Evolutionary conservation across 108 stramenopile genomes (phyloP).

Genomic region (Skeletonema tropicum): DNA sequence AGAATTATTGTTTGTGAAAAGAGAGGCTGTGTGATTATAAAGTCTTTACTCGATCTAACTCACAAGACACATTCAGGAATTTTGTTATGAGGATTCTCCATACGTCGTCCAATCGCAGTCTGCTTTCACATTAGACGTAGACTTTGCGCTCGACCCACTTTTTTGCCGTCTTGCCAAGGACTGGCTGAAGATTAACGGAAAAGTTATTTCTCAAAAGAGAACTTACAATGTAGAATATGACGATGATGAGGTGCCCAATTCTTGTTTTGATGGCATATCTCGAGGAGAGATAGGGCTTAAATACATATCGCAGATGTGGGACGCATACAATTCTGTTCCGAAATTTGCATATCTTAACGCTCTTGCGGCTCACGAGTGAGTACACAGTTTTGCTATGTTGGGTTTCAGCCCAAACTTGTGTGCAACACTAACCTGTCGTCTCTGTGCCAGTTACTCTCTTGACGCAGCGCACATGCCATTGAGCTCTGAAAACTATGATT

Average conservation of each 20-base stretch:
- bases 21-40: too few species aligned
- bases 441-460: slow-evolving; percentile 24
- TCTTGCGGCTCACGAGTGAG: slow-evolving; percentile 58
- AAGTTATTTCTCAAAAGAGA: slow-evolving; percentile 7
- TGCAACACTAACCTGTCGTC: too few species aligned
- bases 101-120: slow-evolving; percentile 57
- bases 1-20: too few species aligned
- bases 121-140: slow-evolving; percentile 29
- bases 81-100: slow-evolving; percentile 57
- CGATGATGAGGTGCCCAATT: slow-evolving; percentile 12
- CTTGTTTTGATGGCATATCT: slow-evolving; percentile 46
- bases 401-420: too few species aligned
- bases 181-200: slow-evolving; percentile 15
- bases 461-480: slow-evolving; percentile 39
- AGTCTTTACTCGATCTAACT: too few species aligned
- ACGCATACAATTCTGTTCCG: slow-evolving; percentile 33
- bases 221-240: slow-evolving; percentile 23
- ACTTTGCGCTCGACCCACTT: slow-evolving; percentile 36
- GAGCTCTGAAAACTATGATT: slow-evolving; percentile 52
- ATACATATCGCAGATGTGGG: slow-evolving; percentile 51
- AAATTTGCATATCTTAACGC: slow-evolving; percentile 65
- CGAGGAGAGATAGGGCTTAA: slow-evolving; percentile 40
- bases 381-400: too few species aligned
- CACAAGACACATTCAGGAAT: slow-evolving; percentile 16
- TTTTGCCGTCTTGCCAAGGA: slow-evolving; percentile 45